phyloP scores from a whole-genome alignment of 192 early-diverging fungal genomes.

The Paraglomus brasilianum region DNA sequence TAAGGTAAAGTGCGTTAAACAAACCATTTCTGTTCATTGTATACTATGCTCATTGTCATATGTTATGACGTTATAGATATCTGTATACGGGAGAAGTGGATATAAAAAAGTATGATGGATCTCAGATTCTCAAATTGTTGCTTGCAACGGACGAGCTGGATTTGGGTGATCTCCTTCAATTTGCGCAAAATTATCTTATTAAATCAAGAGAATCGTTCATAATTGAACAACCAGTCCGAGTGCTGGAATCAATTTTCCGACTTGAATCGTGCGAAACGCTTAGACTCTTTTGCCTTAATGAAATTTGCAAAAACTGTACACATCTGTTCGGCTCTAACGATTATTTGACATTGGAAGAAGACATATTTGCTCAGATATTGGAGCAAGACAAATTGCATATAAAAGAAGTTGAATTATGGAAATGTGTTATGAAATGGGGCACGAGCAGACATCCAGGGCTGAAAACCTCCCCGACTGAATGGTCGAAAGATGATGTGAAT shows the following conservation, averaged over 20 bases:
- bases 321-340: slow-evolving; percentile 8
- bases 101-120: slow-evolving; percentile 11
- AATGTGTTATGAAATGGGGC: slow-evolving; percentile 25
- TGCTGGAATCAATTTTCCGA: slow-evolving; percentile 1
- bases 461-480: not conserved
- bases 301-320: not conserved
- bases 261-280: not conserved
- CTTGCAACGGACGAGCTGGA: slow-evolving; percentile 20
- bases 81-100: slow-evolving; percentile 17
- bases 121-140: slow-evolving; percentile 13
- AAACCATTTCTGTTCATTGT: too few relatives aligned
- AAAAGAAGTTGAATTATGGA: slow-evolving; percentile 24
- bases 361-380: not conserved
- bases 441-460: not conserved
- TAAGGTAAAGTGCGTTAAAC: not conserved
- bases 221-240: slow-evolving; percentile 3
- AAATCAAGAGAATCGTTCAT: slow-evolving; percentile 3
- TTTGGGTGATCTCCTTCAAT: slow-evolving; percentile 6
- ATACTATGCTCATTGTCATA: too few relatives aligned
- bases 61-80: not conserved
- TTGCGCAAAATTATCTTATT: slow-evolving; percentile 11
- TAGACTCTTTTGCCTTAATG: not conserved
- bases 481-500: not conserved
- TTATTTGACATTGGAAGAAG: slow-evolving; percentile 2
- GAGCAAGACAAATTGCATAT: slow-evolving; percentile 9